Evolutionary conservation across 768 basidiomycete genomes (phyloP), one percentile per base, ranked within the genome.

Genomic region (Xerocomus brunneocitrinus): DNA sequence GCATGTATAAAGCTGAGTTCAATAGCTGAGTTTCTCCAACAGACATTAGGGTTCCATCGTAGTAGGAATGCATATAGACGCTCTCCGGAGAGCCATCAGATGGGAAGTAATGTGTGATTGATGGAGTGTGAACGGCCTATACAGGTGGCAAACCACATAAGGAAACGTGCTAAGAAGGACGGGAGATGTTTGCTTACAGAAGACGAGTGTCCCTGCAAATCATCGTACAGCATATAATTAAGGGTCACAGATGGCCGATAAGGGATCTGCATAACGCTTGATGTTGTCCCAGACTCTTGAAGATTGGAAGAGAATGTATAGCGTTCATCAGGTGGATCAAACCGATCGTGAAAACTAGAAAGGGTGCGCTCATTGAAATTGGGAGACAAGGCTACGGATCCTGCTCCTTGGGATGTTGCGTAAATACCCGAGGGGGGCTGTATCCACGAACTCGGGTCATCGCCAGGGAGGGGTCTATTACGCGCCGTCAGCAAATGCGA

Each of bases 181-280:
- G 19, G 19, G 19, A 19, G 19, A 19, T 19, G 19, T 19, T 19
- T 5, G 9, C 62, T 52, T 14, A 58, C 61, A n/a, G 19, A 27
- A 3, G 19, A 41, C 12, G 32, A 8, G 19, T 0, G 2, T 10
- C 3, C 45, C 28, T 30, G 35, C 0, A 28, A 14, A 14, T 0
- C 9, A 5, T 25, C 2, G 4, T 14, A 2, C 4, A 10, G n/a
- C 10, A 16, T 24, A 12, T 16, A 12, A 25, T 10, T 0, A 3
- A 30, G 0, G 12, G 5, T 5, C 12, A 9, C 5, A 9, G 32
- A 25, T 25, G 7, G 24, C 1, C 10, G 35, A 2, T 5, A 31
- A 19, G 19, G 4, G 10, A 16, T 31, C 13, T 10, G 44, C 31
- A 16, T 22, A 14, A 13, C 10, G 22, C 10, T 19, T 9, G 44